Evolutionary conservation across 176 grass and related monocot genomes (phyloP), one percentile per base, ranked within the genome.

Genomic region (Oryza coarctata): DNA sequence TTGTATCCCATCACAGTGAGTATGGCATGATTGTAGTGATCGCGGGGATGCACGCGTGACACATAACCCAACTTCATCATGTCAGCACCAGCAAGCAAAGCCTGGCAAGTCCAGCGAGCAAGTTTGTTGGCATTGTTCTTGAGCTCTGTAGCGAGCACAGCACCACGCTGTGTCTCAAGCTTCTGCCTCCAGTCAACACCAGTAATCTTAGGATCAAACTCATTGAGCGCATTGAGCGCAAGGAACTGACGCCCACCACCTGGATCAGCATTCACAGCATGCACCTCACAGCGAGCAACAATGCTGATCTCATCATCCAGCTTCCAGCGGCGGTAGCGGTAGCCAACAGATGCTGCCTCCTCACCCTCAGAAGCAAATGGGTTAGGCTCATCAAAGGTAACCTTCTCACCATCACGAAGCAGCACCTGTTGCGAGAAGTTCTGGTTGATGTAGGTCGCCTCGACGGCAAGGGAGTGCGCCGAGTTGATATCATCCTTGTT

Each of bases 51-150:
- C 38, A 92, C 75, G 1, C 93, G 87, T 8, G 93, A 95, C 25
- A 95, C 93, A 14, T 92, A 95, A 3, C 90, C 93, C 74, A 95
- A 45, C 71, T 95, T 95, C 93, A 95, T 95, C 84, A 92, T 86
- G 76, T 95, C 93, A 7, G 93, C 90, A 47, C 90, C 89, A 13
- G 85, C 84, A 7, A 95, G 90, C 83, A 95, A 82, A 44, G 93
- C 90, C 66, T 95, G 93, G 34, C 85, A 83, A 17, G 90, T 95
- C 93, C 93, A 95, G 78, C 90, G 88, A 38, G 93, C 93, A 71
- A 95, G 90, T 58, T 95, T 95, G 82, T 95, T 95, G 1, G 93
- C 88, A 81, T 95, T 95, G 85, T 95, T 95, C 88, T 95, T 95
- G 71, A 95, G 90, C 76, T 95, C 93, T 40, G 93, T 95, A 62